These are phyloP conservation scores for Bauhinia variegata DNA, from an alignment of 306 rosid genomes.

Conservation along the genomic window DNA sequence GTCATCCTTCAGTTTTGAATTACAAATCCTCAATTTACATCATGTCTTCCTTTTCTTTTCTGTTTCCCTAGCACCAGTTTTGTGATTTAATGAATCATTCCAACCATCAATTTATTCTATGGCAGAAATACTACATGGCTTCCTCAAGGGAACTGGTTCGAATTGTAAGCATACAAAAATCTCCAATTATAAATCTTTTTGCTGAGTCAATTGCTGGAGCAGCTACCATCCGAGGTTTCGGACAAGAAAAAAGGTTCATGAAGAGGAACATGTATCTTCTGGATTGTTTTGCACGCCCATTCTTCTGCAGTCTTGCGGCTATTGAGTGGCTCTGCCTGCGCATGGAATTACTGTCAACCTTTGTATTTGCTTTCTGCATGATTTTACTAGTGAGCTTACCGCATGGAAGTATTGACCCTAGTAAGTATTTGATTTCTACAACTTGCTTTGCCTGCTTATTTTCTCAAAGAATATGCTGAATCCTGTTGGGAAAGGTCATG, in stretches of 20 bases:
- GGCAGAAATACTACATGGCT: slow-evolving; percentile 98
- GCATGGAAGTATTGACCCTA: slow-evolving; percentile 89
- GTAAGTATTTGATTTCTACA: slow-evolving; percentile 55
- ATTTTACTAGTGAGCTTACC: slow-evolving; percentile 95
- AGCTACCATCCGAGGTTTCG: slow-evolving; percentile 93
- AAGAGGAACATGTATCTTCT: slow-evolving; percentile 95
- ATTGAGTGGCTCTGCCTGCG: slow-evolving; percentile 99
- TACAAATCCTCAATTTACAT: not conserved
- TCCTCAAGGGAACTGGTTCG: slow-evolving; percentile 98
- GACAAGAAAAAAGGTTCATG: slow-evolving; percentile 96
- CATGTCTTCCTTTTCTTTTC: not conserved
- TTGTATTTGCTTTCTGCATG: slow-evolving; percentile 97
- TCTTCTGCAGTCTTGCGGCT: slow-evolving; percentile 98
- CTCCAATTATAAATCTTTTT: slow-evolving; percentile 91
- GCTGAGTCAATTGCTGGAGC: slow-evolving; percentile 99
- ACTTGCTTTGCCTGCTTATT: slow-evolving; percentile 23
- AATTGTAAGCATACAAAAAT: slow-evolving; percentile 96
- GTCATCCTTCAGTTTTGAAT: too few relatives aligned
- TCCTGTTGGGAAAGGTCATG: not conserved
- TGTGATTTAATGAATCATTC: slow-evolving; percentile 19
- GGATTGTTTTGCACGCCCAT: slow-evolving; percentile 94
- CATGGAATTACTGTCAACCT: slow-evolving; percentile 94
- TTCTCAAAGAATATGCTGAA: not conserved
- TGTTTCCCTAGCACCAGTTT: slow-evolving; percentile 17
- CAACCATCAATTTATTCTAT: slow-evolving; percentile 21